Base-by-base conservation (phyloP, 169 alveolate genomes). In the Plasmodium berghei region DNA sequence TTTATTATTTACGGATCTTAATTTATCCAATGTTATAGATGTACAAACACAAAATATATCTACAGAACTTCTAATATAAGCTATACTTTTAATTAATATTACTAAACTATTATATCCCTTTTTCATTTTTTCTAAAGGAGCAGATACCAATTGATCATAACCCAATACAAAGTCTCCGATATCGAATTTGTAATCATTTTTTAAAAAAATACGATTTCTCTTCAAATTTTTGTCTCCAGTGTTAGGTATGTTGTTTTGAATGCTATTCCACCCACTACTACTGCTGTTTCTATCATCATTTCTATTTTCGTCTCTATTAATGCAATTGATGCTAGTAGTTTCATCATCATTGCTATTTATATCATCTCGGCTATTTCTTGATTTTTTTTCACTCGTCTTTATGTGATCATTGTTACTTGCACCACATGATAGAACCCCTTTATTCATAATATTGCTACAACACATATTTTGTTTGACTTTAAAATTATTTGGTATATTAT, bases 41-140 rank as follows among this genome's bases (percentile, higher is more conserved):
- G 93, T 92, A 83, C 95, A 89, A 20, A 92, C 93, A 59, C 93
- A 87, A 88, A 80, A 92, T 26, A 92, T 89, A 58, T 92, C 95
- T n/a, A 92, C 61, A n/a, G 88, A 73, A 10, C 94, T 34, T 52
- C 95, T 72, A 83, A 91, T 87, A 66, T 58, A 80, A 9, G 87
- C 66, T 46, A 89, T 70, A 61, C 92, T 70, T 59, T 72, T 83
- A 48, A 89, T 67, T 18, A 89, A 49, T 28, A 89, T 69, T 14
- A 89, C 72, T 20, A 89, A 22, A 10, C 73, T 58, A 34, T 83
- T 87, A 12, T 64, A 89, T 0, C 95, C 95, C 18, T 63, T 86
- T 54, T 64, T 72, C 91, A 92, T 92, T 46, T 87, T 71, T 42
- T 61, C 85, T 26, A 92, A 40, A 1, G 95, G 95, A 9, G 85